Percentiles rank a stretch among this genome's conserved stretches.
Evolutionary conservation across 2,329 filamentous ascomycete species (phyloP).

Genomic region (Allantophomopsis cytisporea): DNA sequence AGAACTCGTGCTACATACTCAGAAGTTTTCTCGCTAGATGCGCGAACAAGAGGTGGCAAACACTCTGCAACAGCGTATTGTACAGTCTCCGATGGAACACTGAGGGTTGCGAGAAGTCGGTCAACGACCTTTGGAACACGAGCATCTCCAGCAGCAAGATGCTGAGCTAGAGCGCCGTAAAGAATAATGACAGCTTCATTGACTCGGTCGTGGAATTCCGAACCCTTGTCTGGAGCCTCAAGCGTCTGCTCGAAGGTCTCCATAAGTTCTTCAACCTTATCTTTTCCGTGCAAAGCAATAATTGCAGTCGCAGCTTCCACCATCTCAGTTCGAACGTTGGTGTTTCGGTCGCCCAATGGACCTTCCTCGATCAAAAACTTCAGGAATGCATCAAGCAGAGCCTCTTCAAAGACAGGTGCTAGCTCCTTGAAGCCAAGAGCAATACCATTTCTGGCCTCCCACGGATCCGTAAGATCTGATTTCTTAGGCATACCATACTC

Average conservation of each 20-base stretch:
- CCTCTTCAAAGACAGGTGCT: conserved; percentile 51
- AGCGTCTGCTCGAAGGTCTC: conserved; percentile 77
- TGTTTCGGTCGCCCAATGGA: conserved; percentile 72
- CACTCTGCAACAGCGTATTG: conserved; percentile 95
- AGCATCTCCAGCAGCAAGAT: conserved; percentile 71
- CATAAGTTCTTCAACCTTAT: conserved; percentile 82
- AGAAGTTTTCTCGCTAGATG: conserved; percentile 63
- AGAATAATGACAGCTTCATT: conserved; percentile 97
- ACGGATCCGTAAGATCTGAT: conserved; percentile 74
- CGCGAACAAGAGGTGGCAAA: conserved; percentile 76
- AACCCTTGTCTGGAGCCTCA: conserved; percentile 73
- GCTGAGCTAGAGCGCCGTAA: conserved; percentile 84
- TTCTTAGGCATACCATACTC: conserved; percentile 92
- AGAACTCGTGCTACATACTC: conserved; percentile 72
- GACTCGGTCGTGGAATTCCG: conserved; percentile 71
- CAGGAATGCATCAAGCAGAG: conserved; percentile 64
- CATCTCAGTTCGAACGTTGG: conserved; percentile 75
- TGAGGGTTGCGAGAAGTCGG: conserved; percentile 72
- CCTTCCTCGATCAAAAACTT: conserved; percentile 76
- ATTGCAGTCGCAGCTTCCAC: conserved; percentile 75
- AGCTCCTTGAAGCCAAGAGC: conserved; percentile 79
- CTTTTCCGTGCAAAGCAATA: conserved; percentile 69
- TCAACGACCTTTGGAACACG: conserved; percentile 83
- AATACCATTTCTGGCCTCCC: conserved; percentile 84
- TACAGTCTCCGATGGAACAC: conserved; percentile 90